Percentiles rank a stretch among this genome's conserved stretches.
These are phyloP conservation scores for Cinnamomum micranthum DNA, from an alignment of 164 flowering plant species.

Conservation along the genomic window DNA sequence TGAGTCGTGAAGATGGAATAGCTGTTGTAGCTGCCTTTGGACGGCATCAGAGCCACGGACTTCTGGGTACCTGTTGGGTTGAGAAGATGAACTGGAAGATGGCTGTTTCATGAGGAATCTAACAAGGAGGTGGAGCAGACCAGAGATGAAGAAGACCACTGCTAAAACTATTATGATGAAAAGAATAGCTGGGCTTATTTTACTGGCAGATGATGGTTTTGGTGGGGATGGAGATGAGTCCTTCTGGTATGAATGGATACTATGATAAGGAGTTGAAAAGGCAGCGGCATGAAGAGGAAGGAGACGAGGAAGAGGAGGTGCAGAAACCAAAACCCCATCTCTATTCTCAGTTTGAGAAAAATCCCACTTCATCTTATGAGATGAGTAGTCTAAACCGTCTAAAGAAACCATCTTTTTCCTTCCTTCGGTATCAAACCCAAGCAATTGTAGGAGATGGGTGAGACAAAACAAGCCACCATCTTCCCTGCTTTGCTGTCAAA, in stretches of 20 bases:
- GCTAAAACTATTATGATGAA: slow-evolving; percentile 55
- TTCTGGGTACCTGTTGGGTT: slow-evolving; percentile 47
- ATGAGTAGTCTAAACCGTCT: slow-evolving; percentile 10
- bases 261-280: slow-evolving; percentile 18
- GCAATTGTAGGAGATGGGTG: not conserved
- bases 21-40: slow-evolving; percentile 84
- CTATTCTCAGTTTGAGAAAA: slow-evolving; percentile 17
- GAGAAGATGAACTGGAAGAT: slow-evolving; percentile 36
- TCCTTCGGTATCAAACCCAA: slow-evolving; percentile 6
- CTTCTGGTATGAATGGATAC: slow-evolving; percentile 17
- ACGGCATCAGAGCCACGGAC: slow-evolving; percentile 39
- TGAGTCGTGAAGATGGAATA: slow-evolving; percentile 74
- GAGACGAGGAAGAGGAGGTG: slow-evolving; percentile 23
- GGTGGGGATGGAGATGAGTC: slow-evolving; percentile 21
- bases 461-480: not conserved
- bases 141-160: slow-evolving; percentile 55
- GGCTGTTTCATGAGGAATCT: slow-evolving; percentile 52
- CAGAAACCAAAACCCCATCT: slow-evolving; percentile 21
- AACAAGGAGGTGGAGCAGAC: slow-evolving; percentile 61
- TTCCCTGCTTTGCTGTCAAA: slow-evolving; percentile 1
- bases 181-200: slow-evolving; percentile 56
- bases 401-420: slow-evolving; percentile 16
- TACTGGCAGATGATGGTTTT: slow-evolving; percentile 28
- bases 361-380: slow-evolving; percentile 20
- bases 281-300: slow-evolving; percentile 1